A percentile compares a stretch with the other conserved stretches of the same genome.
Evolutionary conservation across 176 grass and related monocot genomes (phyloP).

Genomic region (Cenchrus americanus): DNA sequence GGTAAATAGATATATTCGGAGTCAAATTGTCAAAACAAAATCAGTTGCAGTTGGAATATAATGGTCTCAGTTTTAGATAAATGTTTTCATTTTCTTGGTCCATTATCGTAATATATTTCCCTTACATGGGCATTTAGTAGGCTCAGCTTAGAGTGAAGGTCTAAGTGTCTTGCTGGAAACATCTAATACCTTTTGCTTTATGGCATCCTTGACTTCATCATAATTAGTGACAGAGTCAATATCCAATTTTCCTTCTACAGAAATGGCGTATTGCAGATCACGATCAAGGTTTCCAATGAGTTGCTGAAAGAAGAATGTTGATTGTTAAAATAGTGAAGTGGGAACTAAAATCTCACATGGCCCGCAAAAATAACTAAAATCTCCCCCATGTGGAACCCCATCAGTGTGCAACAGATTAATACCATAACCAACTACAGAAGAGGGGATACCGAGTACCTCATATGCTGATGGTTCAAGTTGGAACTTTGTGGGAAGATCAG

Average conservation of each 20-base stretch:
- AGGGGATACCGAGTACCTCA: conserved; percentile 56
- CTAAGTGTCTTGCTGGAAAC: conserved; percentile 25
- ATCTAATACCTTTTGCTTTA: conserved; percentile 78
- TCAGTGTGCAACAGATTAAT: conserved; percentile 36
- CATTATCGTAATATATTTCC: conserved; percentile 9
- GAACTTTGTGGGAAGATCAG: conserved; percentile 97
- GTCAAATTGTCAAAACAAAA: neutral
- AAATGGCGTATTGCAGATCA: conserved; percentile 92
- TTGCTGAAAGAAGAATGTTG: conserved; percentile 64
- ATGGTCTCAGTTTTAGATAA: neutral
- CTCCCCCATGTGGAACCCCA: conserved; percentile 5
- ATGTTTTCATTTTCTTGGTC: conserved; percentile 1
- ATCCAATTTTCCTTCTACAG: conserved; percentile 92
- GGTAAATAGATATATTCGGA: conserved; percentile 6
- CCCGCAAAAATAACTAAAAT: too few species aligned
- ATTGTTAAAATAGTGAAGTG: conserved; percentile 39
- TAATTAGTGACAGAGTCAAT: conserved; percentile 87
- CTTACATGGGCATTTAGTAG: conserved; percentile 16
- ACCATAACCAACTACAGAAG: conserved; percentile 27
- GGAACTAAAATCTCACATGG: neutral
- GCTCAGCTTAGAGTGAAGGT: conserved; percentile 25
- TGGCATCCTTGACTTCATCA: conserved; percentile 95
- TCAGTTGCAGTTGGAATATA: conserved; percentile 7
- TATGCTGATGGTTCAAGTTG: conserved; percentile 82
- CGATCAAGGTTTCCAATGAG: conserved; percentile 93